phyloP scores from a whole-genome alignment of 2,329 filamentous ascomycete species.

The Botrytis galanthina region DNA sequence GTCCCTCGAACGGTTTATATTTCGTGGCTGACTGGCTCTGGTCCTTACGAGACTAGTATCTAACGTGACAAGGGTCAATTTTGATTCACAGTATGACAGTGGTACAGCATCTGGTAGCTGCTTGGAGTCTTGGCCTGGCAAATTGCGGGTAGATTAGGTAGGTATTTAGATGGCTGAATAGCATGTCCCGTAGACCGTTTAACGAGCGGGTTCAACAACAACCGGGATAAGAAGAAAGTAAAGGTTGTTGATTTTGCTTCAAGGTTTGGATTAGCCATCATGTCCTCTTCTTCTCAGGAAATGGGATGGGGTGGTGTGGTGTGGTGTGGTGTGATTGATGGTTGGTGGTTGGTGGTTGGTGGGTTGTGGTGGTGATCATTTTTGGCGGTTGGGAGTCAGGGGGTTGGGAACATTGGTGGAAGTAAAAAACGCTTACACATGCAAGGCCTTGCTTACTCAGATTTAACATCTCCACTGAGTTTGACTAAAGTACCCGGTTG shows the following conservation, averaged over 20 bases:
- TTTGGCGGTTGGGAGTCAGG: conserved; percentile 7
- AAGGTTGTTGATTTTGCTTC: neutral
- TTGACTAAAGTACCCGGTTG: conserved; percentile 9
- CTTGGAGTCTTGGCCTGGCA: neutral
- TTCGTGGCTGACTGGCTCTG: conserved; percentile 9
- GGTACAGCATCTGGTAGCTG: conserved; percentile 10
- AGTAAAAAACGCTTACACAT: conserved; percentile 15
- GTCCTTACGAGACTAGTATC: neutral
- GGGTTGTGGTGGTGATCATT: neutral
- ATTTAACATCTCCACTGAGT: neutral
- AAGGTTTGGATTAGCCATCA: neutral
- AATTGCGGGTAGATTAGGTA: conserved; percentile 4
- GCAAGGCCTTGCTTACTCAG: conserved; percentile 21
- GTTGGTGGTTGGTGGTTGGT: conserved; percentile 8
- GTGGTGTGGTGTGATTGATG: neutral
- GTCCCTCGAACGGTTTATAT: conserved; percentile 6
- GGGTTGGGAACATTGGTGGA: neutral
- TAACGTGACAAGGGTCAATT: conserved; percentile 1
- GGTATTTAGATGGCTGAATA: neutral
- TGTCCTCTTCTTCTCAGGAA: neutral
- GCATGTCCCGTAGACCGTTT: neutral
- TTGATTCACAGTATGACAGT: conserved; percentile 2
- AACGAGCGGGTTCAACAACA: neutral
- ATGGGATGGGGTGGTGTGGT: conserved; percentile 1
- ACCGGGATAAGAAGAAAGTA: neutral